A percentile compares a stretch with the other conserved stretches of the same genome.
These are phyloP conservation scores for Chaetoscypha palmicola DNA, from an alignment of 2,329 filamentous ascomycete genomes.

Conservation along the genomic window DNA sequence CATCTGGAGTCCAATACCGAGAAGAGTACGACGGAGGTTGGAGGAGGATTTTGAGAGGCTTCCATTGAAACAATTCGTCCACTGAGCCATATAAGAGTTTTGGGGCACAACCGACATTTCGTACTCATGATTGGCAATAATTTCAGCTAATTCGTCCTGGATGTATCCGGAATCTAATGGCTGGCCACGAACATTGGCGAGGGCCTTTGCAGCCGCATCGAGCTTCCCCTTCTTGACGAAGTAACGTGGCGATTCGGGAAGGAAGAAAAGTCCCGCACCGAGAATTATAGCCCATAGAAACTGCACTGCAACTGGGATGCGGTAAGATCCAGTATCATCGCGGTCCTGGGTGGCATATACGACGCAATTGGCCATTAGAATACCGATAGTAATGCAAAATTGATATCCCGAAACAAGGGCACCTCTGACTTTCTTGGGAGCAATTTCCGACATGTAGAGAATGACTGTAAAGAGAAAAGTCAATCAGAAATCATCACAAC, in stretches of 20 bases:
- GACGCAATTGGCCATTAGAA: conserved; percentile 67
- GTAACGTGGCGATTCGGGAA: conserved; percentile 82
- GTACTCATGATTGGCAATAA: conserved; percentile 84
- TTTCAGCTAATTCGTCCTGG: conserved; percentile 72
- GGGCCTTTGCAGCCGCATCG: conserved; percentile 53
- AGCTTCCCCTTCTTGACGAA: conserved; percentile 72
- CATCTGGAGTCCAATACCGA: conserved; percentile 70
- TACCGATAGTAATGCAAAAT: conserved; percentile 74
- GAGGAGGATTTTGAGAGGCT: conserved; percentile 55
- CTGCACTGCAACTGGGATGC: conserved; percentile 75
- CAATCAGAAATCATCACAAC: neutral
- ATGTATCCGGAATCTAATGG: conserved; percentile 65
- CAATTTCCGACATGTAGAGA: conserved; percentile 61
- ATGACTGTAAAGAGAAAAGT: conserved; percentile 40
- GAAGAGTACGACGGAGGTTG: conserved; percentile 63
- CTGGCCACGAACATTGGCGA: conserved; percentile 69
- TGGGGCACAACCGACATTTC: conserved; percentile 64
- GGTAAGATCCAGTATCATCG: conserved; percentile 60
- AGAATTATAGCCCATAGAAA: conserved; percentile 76
- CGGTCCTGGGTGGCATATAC: conserved; percentile 63
- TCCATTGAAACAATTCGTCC: conserved; percentile 62
- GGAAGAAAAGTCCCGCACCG: conserved; percentile 60
- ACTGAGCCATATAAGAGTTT: conserved; percentile 58
- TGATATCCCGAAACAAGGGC: conserved; percentile 77
- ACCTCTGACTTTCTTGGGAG: conserved; percentile 66